Evolutionary conservation across 2,329 filamentous ascomycete species (phyloP), one percentile per base, ranked within the genome.

Genomic region (Aspergillus transmontanensis): DNA sequence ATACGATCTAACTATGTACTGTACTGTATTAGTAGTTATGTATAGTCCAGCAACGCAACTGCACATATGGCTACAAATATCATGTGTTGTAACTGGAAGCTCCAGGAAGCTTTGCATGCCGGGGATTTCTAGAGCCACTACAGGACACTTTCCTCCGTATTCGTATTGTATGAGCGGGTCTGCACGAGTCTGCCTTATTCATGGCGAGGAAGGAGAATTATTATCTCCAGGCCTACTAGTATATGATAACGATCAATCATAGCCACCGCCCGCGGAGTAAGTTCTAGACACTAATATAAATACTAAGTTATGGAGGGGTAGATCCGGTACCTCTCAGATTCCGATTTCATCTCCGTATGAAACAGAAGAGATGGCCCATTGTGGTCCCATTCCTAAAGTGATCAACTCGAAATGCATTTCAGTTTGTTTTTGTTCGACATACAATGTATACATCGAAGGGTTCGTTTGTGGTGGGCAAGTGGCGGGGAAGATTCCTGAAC

Each of bases 401-500:
- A 7, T 41, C 6, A 19, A 41, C 19, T n/a, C 19, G 16, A n/a
- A 9, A n/a, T 19, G 39, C 6, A 19, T n/a, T 41, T 26, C 45
- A 28, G 4, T 14, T 7, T 23, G 6, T 23, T 21, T 46, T 7
- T 16, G 12, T 28, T 28, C 12, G 11, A 48, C n/a, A 6, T 28
- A 50, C 26, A 19, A 30, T 28, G 7, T 16, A 7, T 26, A 28
- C 3, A 7, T 28, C 21, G 10, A 28, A 11, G 23, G 3, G 21
- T 46, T 46, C 11, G 43, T 23, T 23, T 41, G 39, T 10, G 39
- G 16, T 51, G 28, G 48, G 16, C 19, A 51, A 46, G 59, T 68
- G 64, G 45, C 12, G 45, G 45, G 68, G 69, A 54, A 55, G 14
- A 32, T 55, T 55, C 51, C 23, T 55, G 51, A 75, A 74, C 63